A percentile compares a stretch with the other conserved stretches of the same genome.
Conservation (phyloP, 768 basidiomycete genomes). For the Boletus bicolor region DNA sequence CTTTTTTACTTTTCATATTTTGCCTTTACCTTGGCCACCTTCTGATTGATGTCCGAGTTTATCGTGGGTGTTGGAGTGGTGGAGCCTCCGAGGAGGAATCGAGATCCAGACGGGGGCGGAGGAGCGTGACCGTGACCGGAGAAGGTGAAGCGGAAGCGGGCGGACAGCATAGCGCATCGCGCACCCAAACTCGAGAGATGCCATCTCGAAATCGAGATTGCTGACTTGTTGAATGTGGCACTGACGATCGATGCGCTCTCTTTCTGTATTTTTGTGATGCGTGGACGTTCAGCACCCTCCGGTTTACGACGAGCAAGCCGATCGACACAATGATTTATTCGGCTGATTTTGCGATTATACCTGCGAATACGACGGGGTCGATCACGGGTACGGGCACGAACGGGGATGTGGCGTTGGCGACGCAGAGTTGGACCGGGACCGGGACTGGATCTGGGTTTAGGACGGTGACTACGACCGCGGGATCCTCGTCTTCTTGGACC, state of each 20-base stretch:
- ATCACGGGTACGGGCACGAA: neutral
- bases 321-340: constrained; percentile 40
- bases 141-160: constrained; percentile 2
- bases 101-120: constrained; percentile 8
- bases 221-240: neutral
- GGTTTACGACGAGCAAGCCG: constrained; percentile 31
- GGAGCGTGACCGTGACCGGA: constrained; percentile 4
- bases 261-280: neutral
- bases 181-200: neutral
- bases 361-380: constrained; percentile 14
- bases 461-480: constrained; percentile 3
- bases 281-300: constrained; percentile 27
- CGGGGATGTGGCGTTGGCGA: constrained; percentile 4
- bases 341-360: constrained; percentile 46
- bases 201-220: constrained; percentile 7
- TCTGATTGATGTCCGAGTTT: constrained; percentile 1
- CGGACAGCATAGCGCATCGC: neutral
- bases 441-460: constrained; percentile 1
- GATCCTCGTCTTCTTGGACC: constrained; percentile 2
- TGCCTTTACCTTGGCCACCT: neutral
- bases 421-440: constrained; percentile 1
- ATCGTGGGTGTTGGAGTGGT: constrained; percentile 9
- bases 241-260: neutral
- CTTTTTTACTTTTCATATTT: neutral
- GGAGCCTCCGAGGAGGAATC: constrained; percentile 16